These are phyloP conservation scores for Aphanomyces stellatus DNA, from an alignment of 352 stramenopile species.

Conservation along the genomic window DNA sequence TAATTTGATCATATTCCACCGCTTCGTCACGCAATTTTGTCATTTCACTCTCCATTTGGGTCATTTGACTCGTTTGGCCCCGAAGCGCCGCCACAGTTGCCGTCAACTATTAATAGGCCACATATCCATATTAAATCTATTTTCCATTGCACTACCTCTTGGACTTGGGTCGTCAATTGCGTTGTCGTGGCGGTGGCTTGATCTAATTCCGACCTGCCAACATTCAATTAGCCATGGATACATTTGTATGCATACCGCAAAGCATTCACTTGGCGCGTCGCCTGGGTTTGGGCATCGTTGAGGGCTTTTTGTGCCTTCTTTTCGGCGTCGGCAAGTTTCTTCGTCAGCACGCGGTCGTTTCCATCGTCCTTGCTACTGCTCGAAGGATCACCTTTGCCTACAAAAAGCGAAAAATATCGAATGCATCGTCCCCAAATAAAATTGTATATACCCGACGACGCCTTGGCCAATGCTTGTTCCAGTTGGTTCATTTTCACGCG, in stretches of 20 bases:
- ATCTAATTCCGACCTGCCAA: neutral
- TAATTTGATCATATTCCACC: neutral
- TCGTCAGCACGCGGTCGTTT: constrained; percentile 30
- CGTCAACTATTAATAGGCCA: constrained; percentile 26
- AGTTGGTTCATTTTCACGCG: constrained; percentile 70
- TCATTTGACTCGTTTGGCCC: constrained; percentile 33
- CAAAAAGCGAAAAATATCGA: neutral
- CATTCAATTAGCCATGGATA: neutral
- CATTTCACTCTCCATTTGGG: constrained; percentile 29
- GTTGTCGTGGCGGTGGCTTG: neutral
- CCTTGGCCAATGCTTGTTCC: constrained; percentile 48
- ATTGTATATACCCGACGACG: constrained; percentile 23
- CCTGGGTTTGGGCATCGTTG: constrained; percentile 52
- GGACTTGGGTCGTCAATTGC: neutral
- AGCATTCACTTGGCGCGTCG: constrained; percentile 38
- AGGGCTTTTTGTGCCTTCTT: constrained; percentile 71
- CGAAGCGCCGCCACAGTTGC: constrained; percentile 33
- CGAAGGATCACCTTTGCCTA: constrained; percentile 12
- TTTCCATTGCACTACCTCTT: neutral
- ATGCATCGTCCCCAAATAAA: neutral
- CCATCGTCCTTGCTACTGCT: constrained; percentile 18
- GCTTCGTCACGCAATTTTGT: constrained; percentile 38
- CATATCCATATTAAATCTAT: neutral
- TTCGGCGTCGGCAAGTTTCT: constrained; percentile 55
- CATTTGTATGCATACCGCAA: constrained; percentile 24